phyloP scores from a whole-genome alignment of 2,329 filamentous ascomycete genomes.

The Phialocephala subalpina region DNA sequence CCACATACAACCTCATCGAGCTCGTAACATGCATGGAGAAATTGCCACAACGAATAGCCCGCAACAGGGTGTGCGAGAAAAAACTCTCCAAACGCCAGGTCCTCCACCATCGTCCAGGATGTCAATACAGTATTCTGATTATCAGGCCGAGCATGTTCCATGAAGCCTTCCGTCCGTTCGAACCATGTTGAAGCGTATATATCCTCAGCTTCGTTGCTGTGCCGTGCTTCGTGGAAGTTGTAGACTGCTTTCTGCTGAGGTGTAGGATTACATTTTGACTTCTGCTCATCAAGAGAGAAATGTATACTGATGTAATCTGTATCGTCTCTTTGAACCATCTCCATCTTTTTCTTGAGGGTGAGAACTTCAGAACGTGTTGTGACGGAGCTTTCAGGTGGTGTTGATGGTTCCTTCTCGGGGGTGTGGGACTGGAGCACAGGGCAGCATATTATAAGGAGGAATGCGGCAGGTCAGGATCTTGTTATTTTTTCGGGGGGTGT shows the following conservation, averaged over 20 bases:
- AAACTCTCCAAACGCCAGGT: constrained; percentile 20
- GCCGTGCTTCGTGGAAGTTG: constrained; percentile 19
- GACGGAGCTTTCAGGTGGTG: background rate
- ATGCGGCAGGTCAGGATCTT: too few species aligned
- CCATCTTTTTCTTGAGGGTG: background rate
- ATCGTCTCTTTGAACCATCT: background rate
- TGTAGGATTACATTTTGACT: constrained; percentile 13
- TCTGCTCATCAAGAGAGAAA: background rate
- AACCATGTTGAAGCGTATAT: constrained; percentile 24
- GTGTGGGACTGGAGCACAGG: too few species aligned
- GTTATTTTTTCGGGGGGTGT: too few species aligned
- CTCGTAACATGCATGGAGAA: constrained; percentile 24
- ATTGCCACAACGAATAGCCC: constrained; percentile 23
- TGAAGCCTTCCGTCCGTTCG: constrained; percentile 5
- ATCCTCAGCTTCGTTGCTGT: constrained; percentile 20
- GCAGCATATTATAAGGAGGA: too few species aligned
- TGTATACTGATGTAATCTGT: background rate
- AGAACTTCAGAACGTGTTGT: background rate
- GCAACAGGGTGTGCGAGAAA: constrained; percentile 23
- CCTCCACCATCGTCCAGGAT: constrained; percentile 2
- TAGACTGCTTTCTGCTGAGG: constrained; percentile 21
- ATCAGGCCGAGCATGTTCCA: background rate
- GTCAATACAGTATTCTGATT: background rate
- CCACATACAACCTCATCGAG: constrained; percentile 21
- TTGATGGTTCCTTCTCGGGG: too few species aligned